These are phyloP conservation scores for Scalesia atractyloides DNA, from an alignment of 129 eudicot species.

Conservation along the genomic window DNA sequence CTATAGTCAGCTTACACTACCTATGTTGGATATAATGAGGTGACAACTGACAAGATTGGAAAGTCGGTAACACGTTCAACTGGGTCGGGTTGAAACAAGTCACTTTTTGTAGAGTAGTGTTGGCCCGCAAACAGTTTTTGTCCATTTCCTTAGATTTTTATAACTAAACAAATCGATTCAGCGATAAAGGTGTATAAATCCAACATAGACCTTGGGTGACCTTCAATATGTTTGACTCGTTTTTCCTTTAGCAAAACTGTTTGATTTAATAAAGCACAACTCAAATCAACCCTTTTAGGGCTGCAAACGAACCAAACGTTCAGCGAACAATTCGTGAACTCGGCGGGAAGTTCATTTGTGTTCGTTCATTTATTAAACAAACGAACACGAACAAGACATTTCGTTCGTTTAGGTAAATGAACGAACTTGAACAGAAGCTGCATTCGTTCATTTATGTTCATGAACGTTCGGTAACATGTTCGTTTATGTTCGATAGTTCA, in stretches of 20 bases:
- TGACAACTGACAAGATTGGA: conserved; percentile 12
- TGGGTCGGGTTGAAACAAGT: background rate
- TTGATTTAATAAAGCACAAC: background rate
- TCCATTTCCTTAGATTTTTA: background rate
- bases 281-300: background rate
- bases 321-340: too few species aligned
- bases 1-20: conserved; percentile 24
- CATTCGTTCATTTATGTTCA: too few species aligned
- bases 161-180: background rate
- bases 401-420: too few species aligned
- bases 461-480: too few species aligned
- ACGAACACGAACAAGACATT: too few species aligned
- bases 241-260: background rate
- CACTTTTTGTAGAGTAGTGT: background rate
- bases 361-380: too few species aligned
- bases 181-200: background rate
- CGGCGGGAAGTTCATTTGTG: too few species aligned
- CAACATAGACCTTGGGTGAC: background rate
- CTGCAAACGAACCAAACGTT: too few species aligned
- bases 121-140: conserved; percentile 1
- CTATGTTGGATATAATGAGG: background rate
- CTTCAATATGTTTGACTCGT: background rate
- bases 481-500: too few species aligned
- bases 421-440: too few species aligned
- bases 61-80: background rate